Conservation (phyloP, 495 filamentous ascomycete genomes). For the Hypoxylon trugodes region DNA sequence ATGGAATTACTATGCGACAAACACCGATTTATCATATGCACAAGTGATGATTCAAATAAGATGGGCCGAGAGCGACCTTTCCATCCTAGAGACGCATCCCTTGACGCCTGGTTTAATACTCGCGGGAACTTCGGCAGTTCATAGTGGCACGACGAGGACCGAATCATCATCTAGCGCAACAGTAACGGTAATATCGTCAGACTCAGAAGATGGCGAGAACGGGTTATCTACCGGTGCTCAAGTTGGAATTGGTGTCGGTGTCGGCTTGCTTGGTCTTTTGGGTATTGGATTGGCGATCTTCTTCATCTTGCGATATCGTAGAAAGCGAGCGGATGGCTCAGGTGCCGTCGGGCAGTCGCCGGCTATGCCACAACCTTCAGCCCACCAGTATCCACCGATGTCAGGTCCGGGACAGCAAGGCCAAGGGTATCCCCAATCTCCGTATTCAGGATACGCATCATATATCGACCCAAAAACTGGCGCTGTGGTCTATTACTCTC, state of each 20-base stretch:
- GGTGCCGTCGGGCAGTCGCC: not conserved
- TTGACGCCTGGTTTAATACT: slow-evolving; percentile 26
- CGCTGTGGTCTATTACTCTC: slow-evolving; percentile 7
- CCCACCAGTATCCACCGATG: slow-evolving; percentile 17
- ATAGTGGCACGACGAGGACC: not conserved
- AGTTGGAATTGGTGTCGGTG: slow-evolving; percentile 26
- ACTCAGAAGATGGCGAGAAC: not conserved
- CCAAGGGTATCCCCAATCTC: slow-evolving; percentile 14
- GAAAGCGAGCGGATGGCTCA: not conserved
- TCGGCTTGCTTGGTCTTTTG: slow-evolving; percentile 19
- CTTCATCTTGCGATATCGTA: slow-evolving; percentile 17
- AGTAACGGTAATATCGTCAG: not conserved
- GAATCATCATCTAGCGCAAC: slow-evolving; percentile 5
- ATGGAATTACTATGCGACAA: slow-evolving; percentile 31
- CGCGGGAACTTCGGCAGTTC: not conserved
- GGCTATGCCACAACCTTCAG: not conserved
- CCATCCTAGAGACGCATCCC: slow-evolving; percentile 29
- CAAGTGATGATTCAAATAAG: slow-evolving; percentile 32
- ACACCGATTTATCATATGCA: slow-evolving; percentile 11
- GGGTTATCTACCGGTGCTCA: slow-evolving; percentile 15
- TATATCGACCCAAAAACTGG: slow-evolving; percentile 24
- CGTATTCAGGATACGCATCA: slow-evolving; percentile 9
- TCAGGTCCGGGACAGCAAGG: not conserved
- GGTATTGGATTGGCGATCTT: slow-evolving; percentile 15
- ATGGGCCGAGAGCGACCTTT: slow-evolving; percentile 33